These are phyloP conservation scores for Debaryomyces sp. DNA, from an alignment of 1,139 yeast species.

Conservation along the genomic window DNA sequence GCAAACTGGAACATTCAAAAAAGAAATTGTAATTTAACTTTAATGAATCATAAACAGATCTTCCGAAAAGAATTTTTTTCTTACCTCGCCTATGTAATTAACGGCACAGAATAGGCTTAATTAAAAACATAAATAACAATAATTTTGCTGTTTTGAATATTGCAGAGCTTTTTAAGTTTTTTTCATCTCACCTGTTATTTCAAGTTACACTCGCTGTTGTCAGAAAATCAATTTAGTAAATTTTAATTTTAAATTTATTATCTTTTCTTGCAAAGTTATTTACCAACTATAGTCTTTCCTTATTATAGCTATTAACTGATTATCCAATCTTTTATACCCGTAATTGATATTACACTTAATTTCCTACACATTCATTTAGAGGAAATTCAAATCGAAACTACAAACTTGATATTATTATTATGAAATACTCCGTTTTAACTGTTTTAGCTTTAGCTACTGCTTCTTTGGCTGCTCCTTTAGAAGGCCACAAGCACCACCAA, in stretches of 20 bases:
- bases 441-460: constrained; percentile 25
- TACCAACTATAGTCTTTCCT: constrained; percentile 29
- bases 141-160: constrained; percentile 5
- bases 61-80: not conserved
- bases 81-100: constrained; percentile 5
- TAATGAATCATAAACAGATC: constrained; percentile 4
- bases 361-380: not conserved
- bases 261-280: constrained; percentile 5
- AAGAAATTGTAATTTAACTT: constrained; percentile 5
- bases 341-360: not conserved
- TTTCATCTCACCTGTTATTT: not conserved
- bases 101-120: constrained; percentile 5
- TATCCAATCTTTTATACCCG: constrained; percentile 7
- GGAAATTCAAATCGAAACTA: not conserved
- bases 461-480: constrained; percentile 35
- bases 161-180: not conserved
- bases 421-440: constrained; percentile 22
- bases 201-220: constrained; percentile 1
- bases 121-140: constrained; percentile 7
- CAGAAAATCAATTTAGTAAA: constrained; percentile 5
- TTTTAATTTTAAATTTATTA: constrained; percentile 3
- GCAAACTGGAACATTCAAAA: not conserved
- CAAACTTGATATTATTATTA: constrained; percentile 2
- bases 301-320: constrained; percentile 9
- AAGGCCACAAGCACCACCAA: constrained; percentile 31